These are phyloP conservation scores for Paraphaeosphaeria minitans DNA, from an alignment of 2,329 filamentous ascomycete species.

Conservation along the genomic window DNA sequence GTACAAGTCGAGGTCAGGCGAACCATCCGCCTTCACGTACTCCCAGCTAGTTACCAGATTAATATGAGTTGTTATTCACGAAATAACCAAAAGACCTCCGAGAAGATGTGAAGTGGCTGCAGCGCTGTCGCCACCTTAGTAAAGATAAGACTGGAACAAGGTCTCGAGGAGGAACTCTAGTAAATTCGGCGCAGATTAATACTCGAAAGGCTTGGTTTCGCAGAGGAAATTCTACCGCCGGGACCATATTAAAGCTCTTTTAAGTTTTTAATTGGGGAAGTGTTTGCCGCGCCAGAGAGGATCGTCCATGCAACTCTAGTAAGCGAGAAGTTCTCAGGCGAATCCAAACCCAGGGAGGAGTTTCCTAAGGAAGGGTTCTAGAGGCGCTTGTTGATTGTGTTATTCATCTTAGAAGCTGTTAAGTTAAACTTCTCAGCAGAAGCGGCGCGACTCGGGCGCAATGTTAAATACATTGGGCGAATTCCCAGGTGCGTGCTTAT, in stretches of 20 bases:
- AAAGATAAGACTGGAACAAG: conserved; percentile 32
- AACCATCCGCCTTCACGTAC: conserved; percentile 48
- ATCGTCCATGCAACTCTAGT: conserved; percentile 43
- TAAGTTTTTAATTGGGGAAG: conserved; percentile 37
- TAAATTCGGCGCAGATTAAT: conserved; percentile 50
- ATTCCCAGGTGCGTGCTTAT: conserved; percentile 16
- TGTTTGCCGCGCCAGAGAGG: conserved; percentile 41
- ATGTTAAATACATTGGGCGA: conserved; percentile 23
- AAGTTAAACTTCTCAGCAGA: conserved; percentile 26
- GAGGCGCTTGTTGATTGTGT: conserved; percentile 37
- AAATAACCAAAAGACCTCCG: conserved; percentile 50
- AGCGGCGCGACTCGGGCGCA: conserved; percentile 32
- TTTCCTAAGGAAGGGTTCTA: conserved; percentile 41
- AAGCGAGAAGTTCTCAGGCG: conserved; percentile 39
- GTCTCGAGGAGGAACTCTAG: conserved; percentile 52
- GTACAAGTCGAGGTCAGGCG: conserved; percentile 50
- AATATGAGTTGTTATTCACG: conserved; percentile 44
- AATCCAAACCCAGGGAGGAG: conserved; percentile 36
- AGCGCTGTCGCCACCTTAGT: conserved; percentile 15
- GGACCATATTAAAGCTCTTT: conserved; percentile 36
- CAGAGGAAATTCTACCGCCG: conserved; percentile 40
- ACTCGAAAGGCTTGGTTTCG: conserved; percentile 19
- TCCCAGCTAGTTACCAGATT: conserved; percentile 54
- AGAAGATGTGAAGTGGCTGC: conserved; percentile 38
- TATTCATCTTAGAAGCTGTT: conserved; percentile 26